A percentile compares a stretch with the other conserved stretches of the same genome.
These are phyloP conservation scores for Pleurotus giganteus DNA, from an alignment of 768 basidiomycete genomes.

Conservation along the genomic window DNA sequence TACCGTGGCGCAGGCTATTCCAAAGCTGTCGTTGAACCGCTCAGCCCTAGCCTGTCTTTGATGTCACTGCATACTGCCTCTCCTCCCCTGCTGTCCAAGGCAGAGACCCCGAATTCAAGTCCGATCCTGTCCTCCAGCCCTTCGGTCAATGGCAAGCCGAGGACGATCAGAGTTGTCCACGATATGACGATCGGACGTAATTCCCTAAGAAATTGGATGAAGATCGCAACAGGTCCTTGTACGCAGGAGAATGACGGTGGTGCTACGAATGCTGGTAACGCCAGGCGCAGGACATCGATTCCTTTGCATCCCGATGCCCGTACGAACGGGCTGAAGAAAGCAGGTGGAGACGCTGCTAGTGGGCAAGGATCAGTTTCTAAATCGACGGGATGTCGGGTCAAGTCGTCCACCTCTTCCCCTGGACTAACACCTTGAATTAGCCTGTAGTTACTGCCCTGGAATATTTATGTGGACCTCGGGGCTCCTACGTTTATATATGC, in stretches of 20 bases:
- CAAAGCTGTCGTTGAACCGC: not conserved
- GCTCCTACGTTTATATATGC: not conserved
- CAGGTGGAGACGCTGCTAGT: not conserved
- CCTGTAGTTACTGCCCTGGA: not conserved
- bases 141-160: not conserved
- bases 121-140: not conserved
- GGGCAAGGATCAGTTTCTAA: not conserved
- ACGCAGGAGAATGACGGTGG: not conserved
- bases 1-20: conserved; percentile 1
- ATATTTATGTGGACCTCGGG: not conserved
- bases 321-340: not conserved
- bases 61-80: not conserved
- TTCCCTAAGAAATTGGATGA: not conserved
- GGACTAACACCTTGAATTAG: not conserved
- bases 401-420: not conserved
- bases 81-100: not conserved
- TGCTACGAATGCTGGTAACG: not conserved
- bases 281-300: not conserved
- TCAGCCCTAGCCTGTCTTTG: not conserved
- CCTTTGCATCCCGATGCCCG: not conserved
- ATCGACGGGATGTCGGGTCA: not conserved
- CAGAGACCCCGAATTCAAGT: not conserved
- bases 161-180: not conserved
- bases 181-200: not conserved
- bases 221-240: not conserved